A percentile compares a stretch with the other conserved stretches of the same genome.
phyloP scores from a whole-genome alignment of 805 yeast species.

The Cyberlindnera galapagoensis region DNA sequence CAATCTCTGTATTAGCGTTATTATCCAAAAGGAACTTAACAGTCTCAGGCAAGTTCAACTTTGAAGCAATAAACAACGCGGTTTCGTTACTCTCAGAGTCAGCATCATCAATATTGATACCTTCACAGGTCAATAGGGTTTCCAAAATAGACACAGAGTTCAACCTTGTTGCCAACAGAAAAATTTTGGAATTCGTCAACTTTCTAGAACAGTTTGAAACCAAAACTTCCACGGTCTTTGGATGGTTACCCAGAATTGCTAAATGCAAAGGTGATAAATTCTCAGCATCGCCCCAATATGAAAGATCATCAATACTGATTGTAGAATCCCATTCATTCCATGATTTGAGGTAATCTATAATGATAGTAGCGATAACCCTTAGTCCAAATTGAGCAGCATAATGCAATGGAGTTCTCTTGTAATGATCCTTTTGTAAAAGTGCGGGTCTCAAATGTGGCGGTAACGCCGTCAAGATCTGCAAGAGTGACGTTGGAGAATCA shows the following conservation, averaged over 20 bases:
- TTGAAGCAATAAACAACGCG: slow-evolving; percentile 75
- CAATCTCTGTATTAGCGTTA: slow-evolving; percentile 69
- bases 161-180: slow-evolving; percentile 56
- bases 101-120: slow-evolving; percentile 57
- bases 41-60: slow-evolving; percentile 46
- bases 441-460: slow-evolving; percentile 47
- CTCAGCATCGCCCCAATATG: slow-evolving; percentile 67
- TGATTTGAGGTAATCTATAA: slow-evolving; percentile 47
- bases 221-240: slow-evolving; percentile 60
- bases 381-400: slow-evolving; percentile 86
- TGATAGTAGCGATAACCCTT: slow-evolving; percentile 49
- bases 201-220: slow-evolving; percentile 36
- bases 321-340: slow-evolving; percentile 53
- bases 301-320: slow-evolving; percentile 48
- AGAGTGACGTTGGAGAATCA: slow-evolving; percentile 52
- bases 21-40: slow-evolving; percentile 48
- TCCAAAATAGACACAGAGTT: slow-evolving; percentile 51
- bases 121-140: slow-evolving; percentile 46
- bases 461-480: slow-evolving; percentile 50
- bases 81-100: slow-evolving; percentile 67
- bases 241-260: slow-evolving; percentile 79
- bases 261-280: slow-evolving; percentile 75
- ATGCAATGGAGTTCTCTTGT: slow-evolving; percentile 80
- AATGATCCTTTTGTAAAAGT: slow-evolving; percentile 64
- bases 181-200: slow-evolving; percentile 47